phyloP scores from a whole-genome alignment of 108 stramenopile genomes.

The Skeletonema costatum region DNA sequence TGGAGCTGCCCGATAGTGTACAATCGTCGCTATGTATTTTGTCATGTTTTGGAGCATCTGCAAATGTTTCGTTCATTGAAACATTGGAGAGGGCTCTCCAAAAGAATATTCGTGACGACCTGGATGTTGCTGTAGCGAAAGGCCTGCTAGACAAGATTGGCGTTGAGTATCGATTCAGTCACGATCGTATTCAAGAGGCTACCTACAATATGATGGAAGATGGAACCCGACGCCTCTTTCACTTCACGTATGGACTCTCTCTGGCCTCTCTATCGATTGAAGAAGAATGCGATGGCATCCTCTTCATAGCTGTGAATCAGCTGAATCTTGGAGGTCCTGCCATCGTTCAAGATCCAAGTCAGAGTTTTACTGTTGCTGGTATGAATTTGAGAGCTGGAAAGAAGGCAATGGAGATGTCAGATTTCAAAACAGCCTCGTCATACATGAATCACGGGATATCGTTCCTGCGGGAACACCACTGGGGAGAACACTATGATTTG shows the following conservation, averaged over 20 bases:
- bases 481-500: neutral
- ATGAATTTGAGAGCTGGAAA: neutral
- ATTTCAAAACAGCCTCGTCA: neutral
- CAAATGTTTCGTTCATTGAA: neutral
- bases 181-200: conserved; percentile 1
- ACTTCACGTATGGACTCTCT: conserved; percentile 14
- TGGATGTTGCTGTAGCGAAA: conserved; percentile 3
- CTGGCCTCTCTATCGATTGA: neutral
- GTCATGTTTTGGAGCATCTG: conserved; percentile 7
- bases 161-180: neutral
- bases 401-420: neutral
- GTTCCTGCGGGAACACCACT: neutral
- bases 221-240: neutral
- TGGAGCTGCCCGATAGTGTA: neutral
- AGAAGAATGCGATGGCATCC: neutral
- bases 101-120: neutral
- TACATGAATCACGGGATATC: neutral
- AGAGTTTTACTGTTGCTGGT: neutral
- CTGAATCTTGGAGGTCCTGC: neutral
- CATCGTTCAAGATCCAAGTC: neutral
- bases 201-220: neutral
- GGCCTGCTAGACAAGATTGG: conserved; percentile 2
- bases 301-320: conserved; percentile 13
- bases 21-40: conserved; percentile 7
- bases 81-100: neutral